phyloP scores from a whole-genome alignment of 139 green algal genomes.

The Dunaliella primolecta region DNA sequence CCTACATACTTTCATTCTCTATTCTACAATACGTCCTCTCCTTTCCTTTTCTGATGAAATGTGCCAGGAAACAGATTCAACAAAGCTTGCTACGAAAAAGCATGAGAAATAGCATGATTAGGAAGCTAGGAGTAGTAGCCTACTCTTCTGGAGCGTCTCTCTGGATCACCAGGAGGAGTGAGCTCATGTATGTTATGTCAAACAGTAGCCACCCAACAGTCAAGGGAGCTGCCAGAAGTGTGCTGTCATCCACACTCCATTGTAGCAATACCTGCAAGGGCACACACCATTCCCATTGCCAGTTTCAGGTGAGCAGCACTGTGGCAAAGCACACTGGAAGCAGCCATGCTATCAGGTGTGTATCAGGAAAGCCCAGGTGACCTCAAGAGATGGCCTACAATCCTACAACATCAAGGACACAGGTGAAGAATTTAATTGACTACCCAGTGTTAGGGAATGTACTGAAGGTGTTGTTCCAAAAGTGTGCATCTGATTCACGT shows the following conservation, averaged over 20 bases:
- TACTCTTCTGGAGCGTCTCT: background rate
- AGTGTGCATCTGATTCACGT: background rate
- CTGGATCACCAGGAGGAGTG: constrained; percentile 18
- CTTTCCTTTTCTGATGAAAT: no score
- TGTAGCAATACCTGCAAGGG: constrained; percentile 12
- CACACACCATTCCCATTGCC: constrained; percentile 4
- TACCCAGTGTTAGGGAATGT: background rate
- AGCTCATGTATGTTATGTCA: constrained; percentile 28
- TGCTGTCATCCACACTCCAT: constrained; percentile 13
- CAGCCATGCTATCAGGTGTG: background rate
- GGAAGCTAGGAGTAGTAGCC: no score
- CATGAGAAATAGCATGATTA: no score
- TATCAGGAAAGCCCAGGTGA: no score
- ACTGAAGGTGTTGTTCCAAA: background rate
- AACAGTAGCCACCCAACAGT: constrained; percentile 26
- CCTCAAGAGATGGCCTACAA: no score
- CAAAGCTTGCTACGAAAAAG: no score
- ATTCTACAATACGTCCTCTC: no score
- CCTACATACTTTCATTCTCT: no score
- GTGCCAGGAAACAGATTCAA: no score
- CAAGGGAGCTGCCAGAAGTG: constrained; percentile 19
- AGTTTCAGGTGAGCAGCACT: background rate
- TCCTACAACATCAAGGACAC: background rate
- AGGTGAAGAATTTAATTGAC: background rate
- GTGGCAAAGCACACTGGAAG: background rate